Conservation (phyloP, 2,329 filamentous ascomycete genomes). For the Metarhizium robertsii region DNA sequence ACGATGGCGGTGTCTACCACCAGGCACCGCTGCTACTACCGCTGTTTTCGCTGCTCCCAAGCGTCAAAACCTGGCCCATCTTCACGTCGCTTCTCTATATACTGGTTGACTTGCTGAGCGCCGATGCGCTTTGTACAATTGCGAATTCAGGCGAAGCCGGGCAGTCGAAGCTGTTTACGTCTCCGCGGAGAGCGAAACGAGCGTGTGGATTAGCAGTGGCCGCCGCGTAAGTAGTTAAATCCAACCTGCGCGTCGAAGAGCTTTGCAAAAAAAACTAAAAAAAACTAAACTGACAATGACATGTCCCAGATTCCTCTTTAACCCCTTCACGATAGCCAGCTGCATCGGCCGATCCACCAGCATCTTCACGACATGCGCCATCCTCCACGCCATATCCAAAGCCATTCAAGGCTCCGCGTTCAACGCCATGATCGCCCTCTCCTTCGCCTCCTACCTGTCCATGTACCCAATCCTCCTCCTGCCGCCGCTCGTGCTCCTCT, state of each 20-base stretch:
- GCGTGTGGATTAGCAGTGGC: conserved; percentile 71
- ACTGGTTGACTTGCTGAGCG: conserved; percentile 70
- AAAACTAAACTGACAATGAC: background rate
- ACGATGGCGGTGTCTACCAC: conserved; percentile 80
- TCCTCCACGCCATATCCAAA: conserved; percentile 73
- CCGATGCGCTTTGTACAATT: conserved; percentile 68
- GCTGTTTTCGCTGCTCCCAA: conserved; percentile 80
- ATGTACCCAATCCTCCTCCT: conserved; percentile 86
- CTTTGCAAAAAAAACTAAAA: too few relatives aligned
- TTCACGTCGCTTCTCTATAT: conserved; percentile 77
- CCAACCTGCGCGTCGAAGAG: too few relatives aligned
- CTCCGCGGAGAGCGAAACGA: conserved; percentile 62
- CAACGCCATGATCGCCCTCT: conserved; percentile 73
- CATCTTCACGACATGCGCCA: conserved; percentile 80
- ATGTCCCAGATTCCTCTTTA: conserved; percentile 69
- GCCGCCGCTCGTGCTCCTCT: conserved; percentile 70
- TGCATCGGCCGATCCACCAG: conserved; percentile 85
- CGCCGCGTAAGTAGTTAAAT: conserved; percentile 52
- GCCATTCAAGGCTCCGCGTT: conserved; percentile 65
- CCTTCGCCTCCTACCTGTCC: conserved; percentile 82
- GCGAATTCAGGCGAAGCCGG: conserved; percentile 72
- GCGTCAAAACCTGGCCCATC: conserved; percentile 54
- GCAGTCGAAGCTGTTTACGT: conserved; percentile 67
- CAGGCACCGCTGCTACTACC: conserved; percentile 85
- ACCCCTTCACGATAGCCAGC: conserved; percentile 85